phyloP scores from a whole-genome alignment of 139 green algal species.

The Auxenochlorella pyrenoidosa region DNA sequence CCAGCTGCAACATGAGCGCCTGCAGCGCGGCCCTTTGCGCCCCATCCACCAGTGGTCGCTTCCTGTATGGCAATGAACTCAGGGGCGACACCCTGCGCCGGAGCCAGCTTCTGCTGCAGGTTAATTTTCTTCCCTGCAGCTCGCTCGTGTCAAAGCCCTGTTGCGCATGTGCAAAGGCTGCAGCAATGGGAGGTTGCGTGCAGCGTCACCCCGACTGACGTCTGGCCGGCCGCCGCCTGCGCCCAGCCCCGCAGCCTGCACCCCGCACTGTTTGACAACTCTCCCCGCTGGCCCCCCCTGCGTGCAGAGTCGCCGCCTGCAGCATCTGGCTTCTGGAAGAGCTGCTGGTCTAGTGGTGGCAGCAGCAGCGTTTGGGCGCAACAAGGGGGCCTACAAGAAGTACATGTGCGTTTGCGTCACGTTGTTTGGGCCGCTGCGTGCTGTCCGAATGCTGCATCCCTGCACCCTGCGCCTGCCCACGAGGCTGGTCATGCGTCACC shows the following conservation, averaged over 20 bases:
- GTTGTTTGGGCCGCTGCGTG: background rate
- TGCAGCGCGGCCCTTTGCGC: background rate
- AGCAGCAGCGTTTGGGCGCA: background rate
- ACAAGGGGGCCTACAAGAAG: conserved; percentile 34
- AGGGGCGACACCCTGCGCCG: too few species aligned
- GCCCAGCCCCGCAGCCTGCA: background rate
- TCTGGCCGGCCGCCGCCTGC: background rate
- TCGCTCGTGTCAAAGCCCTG: too few species aligned
- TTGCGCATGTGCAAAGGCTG: too few species aligned
- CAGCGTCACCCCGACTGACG: background rate
- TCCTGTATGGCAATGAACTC: background rate
- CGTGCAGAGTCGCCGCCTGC: background rate
- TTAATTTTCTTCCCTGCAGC: too few species aligned
- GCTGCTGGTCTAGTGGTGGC: background rate
- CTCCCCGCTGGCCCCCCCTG: background rate
- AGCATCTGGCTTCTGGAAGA: background rate
- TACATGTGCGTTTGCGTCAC: conserved; percentile 26
- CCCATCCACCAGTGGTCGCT: background rate
- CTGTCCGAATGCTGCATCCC: background rate
- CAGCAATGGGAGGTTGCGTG: background rate
- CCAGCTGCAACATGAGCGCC: background rate
- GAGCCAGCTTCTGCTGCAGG: too few species aligned
- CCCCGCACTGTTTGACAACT: too few species aligned
- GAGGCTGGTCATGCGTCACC: background rate
- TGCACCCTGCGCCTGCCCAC: too few species aligned